Conservation (phyloP, 139 green algal species). For the Closterium sp. region DNA sequence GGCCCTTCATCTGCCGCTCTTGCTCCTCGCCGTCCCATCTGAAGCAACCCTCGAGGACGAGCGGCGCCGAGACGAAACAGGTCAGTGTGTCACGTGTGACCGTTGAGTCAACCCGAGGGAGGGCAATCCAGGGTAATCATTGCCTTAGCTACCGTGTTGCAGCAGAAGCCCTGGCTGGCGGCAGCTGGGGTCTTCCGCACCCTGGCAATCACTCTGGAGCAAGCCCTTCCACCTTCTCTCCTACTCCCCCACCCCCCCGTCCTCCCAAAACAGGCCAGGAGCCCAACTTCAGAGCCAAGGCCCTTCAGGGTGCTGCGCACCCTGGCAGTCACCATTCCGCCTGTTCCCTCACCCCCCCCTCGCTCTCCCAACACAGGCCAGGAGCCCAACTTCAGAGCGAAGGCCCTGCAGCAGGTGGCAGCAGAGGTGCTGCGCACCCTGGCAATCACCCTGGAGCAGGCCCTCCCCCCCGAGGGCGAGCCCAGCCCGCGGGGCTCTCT, state of each 20-base stretch:
- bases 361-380: background rate
- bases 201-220: constrained; percentile 25
- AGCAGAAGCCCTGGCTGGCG: too few species aligned
- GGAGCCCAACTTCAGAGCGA: background rate
- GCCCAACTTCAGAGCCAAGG: too few species aligned
- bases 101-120: too few species aligned
- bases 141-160: too few species aligned
- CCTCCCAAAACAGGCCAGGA: too few species aligned
- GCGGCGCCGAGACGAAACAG: background rate
- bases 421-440: constrained; percentile 18
- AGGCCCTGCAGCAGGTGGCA: constrained; percentile 19
- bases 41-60: background rate
- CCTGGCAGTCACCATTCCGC: too few species aligned
- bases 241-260: too few species aligned
- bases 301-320: too few species aligned
- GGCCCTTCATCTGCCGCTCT: constrained; percentile 16
- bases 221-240: background rate
- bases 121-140: too few species aligned
- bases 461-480: background rate
- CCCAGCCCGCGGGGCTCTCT: background rate
- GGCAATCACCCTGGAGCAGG: constrained; percentile 25
- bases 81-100: too few species aligned
- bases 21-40: constrained; percentile 17
- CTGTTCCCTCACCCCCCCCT: too few species aligned
- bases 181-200: constrained; percentile 11